Evolutionary conservation across 2,329 filamentous ascomycete genomes (phyloP), one percentile per base, ranked within the genome.

Genomic region (Colletotrichum viniferum): DNA sequence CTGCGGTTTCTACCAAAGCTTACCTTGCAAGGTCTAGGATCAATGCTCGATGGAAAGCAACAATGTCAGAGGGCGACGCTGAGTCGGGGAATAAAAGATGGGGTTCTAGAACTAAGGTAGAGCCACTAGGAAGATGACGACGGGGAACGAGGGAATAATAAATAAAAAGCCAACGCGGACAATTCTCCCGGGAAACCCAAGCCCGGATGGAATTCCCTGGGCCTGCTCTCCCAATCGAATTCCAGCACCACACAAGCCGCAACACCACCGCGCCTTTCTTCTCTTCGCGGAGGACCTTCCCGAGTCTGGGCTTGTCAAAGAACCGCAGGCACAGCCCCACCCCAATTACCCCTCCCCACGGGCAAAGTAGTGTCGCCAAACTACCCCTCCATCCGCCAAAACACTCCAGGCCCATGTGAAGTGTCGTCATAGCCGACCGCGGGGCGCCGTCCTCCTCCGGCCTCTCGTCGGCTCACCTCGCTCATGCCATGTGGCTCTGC

Each of bases 361-460:
- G 67, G 56, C 56, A 43, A 26, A 36, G 26, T 21, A 32, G 6
- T 10, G 55, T 58, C 61, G 61, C 32, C n/a, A 30, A n/a, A 21
- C 21, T 52, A 21, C 67, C 73, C 73, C 73, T 72, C 73, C 73
- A 63, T 68, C 56, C 38, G 36, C 62, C 14, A 62, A 52, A 52
- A 52, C 43, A 7, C n/a, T 43, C 48, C 18, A 13, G 32, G 38
- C 65, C 56, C 73, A 75, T 75, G 73, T 68, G 56, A 52, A 75
- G 73, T 75, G 73, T 75, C 73, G 69, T 75, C 73, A 75, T 75
- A 52, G 58, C 65, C 55, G n/a, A 62, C 61, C 66, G 66, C 55
- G 66, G 55, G 64, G 64, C 48, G 64, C 48, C 14, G 52, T 30
- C 21, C 21, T 30, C 36, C 52, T 12, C 12, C 12, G 16, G 18